Base-by-base conservation (phyloP, 2,329 filamentous ascomycete genomes). In the Cryoendolithus antarcticus region DNA sequence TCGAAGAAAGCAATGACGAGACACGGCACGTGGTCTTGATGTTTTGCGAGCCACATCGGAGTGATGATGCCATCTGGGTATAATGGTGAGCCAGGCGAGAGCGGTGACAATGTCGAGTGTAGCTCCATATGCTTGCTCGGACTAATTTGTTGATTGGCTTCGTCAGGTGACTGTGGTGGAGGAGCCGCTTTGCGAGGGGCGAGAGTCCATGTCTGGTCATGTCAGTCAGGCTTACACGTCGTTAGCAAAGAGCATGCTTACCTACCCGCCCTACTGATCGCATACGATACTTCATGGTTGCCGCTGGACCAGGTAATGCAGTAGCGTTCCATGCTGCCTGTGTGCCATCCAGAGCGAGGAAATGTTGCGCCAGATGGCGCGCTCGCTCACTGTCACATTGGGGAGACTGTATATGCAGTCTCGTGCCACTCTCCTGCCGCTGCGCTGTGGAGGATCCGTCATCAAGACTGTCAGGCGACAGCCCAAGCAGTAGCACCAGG, bases 1-100 rank as follows among this genome's bases (percentile, higher is more conserved):
- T 73, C 71, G 56, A 93, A 93, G 62, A 93, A 91, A 48, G 80
- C 82, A 27, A 93, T 61, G 49, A 85, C 80, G 19, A 85, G 72
- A 44, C 85, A 82, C 2, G 89, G 89, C 13, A 96, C 71, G 11
- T 86, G 68, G 37, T 82, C 69, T 55, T 94, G 88, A 58, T 96
- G 89, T 59, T 96, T 98, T 43, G 75, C 74, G 39, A 93, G 69
- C 89, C 89, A 98, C 44, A 75, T 63, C 12, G 80, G 72, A 44
- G 86, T 77, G 57, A 95, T 77, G 42, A 95, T 67, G 4, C 89
- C 91, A 62, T 96, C 91, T 6, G 89, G 88, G 56, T 91, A 96
- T 2, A 93, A 71, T 2, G 77, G 69, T 6, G 89, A 94, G 6
- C 72, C 73, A 3, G 88, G 86, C 30, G 83, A 91, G 24, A 96